Evolutionary conservation across 768 basidiomycete genomes (phyloP), one percentile per base, ranked within the genome.

Genomic region (Lenzites betulinus): DNA sequence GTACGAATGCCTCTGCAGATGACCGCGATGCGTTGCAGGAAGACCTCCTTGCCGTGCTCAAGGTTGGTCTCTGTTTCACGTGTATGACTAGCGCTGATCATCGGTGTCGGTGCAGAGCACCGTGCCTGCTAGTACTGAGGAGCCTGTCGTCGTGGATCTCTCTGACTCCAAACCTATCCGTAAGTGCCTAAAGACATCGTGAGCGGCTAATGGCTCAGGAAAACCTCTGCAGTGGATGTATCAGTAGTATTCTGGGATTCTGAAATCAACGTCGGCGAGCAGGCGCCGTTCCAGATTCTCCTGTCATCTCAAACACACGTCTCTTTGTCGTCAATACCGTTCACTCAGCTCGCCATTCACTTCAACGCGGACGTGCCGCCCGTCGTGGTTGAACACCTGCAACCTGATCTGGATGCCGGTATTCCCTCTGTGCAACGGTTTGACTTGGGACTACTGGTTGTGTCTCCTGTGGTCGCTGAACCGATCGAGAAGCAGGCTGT

Each of bases 251-350:
- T 97, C 72, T 95, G 92, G 89, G 71, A 79, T 8, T 62, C 81
- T 0, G 80, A 85, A 58, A 82, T 85, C 25, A 79, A 81, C 52
- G 80, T 95, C 5, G 82, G 79, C 11, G 82, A 87, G 62, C 70
- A 75, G 3, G 83, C 82, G 0, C 83, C 90, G 0, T 97, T 93
- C 73, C 95, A 98, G 71, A 66, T 97, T 8, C 76, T 79, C 8
- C 69, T 97, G 30, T 73, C 77, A 2, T 82, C 89, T 0, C 84
- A 86, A 0, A 66, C 72, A 0, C 66, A 74, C 3, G 76, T 83
- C 13, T 70, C 78, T 0, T 77, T 92, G 20, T 78, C 82, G 5
- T 75, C 76, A 0, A 74, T 96, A 16, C 82, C 88, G 0, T 84
- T 97, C 66, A 70, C 81, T 0, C 79, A 81, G 1, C 67, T 95